A percentile compares a stretch with the other conserved stretches of the same genome.
Evolutionary conservation across 495 filamentous ascomycete genomes (phyloP).

Genomic region (Jackrogersella minutella): DNA sequence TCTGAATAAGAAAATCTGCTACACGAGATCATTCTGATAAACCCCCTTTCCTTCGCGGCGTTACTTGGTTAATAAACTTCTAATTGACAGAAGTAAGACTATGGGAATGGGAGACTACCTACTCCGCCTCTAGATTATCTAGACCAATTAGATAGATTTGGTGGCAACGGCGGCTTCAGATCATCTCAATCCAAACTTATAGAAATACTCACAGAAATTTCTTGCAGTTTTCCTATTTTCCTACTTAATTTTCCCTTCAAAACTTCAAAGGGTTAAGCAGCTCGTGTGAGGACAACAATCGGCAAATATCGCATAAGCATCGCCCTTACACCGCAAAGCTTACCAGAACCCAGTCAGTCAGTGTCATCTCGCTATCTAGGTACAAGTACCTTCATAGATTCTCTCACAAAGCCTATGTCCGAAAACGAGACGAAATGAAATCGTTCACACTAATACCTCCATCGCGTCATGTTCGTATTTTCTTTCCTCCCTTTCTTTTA

Average conservation of each 20-base stretch:
- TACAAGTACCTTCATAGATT: conserved; percentile 4
- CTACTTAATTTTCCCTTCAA: neutral
- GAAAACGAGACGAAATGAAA: neutral
- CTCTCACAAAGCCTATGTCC: neutral
- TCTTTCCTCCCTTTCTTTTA: no score
- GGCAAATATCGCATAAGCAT: neutral
- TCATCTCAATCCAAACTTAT: no score
- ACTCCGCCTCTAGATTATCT: no score
- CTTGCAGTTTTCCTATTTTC: neutral
- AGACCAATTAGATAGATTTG: no score
- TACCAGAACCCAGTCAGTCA: conserved; percentile 11
- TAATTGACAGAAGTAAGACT: no score
- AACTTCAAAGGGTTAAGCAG: neutral
- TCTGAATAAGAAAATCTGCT: no score
- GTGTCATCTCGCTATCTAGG: conserved; percentile 10
- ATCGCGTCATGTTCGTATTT: neutral
- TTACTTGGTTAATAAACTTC: no score
- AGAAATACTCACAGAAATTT: no score
- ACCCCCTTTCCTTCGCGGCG: no score
- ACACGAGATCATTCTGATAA: no score
- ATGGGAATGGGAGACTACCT: no score
- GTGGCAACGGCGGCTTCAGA: no score
- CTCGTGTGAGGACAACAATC: conserved; percentile 3
- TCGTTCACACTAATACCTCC: neutral
- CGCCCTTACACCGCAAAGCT: conserved; percentile 30